Evolutionary conservation across 208 protist genomes (phyloP).

Genomic region (Trypanosomatidae sp.): DNA sequence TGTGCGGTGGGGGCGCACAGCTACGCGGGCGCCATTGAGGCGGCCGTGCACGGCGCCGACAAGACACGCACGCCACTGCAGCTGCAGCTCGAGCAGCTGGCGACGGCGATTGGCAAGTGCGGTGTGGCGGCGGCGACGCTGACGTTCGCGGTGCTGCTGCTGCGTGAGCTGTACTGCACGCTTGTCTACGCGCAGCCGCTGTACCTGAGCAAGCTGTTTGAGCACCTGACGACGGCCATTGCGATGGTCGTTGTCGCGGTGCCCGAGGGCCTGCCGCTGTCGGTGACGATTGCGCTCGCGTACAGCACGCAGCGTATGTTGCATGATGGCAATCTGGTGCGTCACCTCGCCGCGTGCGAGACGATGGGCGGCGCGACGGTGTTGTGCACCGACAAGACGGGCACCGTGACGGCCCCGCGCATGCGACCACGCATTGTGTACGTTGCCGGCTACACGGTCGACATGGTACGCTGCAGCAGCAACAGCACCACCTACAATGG

Average conservation of each 20-base stretch:
- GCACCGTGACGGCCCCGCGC: slow-evolving; percentile 88
- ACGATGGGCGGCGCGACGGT: slow-evolving; percentile 93
- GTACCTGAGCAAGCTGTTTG: slow-evolving; percentile 65
- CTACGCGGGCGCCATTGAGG: slow-evolving; percentile 60
- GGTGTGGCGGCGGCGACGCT: slow-evolving; percentile 60
- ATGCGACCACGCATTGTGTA: slow-evolving; percentile 80
- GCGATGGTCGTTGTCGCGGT: slow-evolving; percentile 97
- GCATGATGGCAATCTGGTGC: slow-evolving; percentile 90
- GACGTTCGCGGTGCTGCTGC: slow-evolving; percentile 52
- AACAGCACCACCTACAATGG: too few species aligned
- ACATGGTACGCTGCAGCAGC: neutral
- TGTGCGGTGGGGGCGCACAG: slow-evolving; percentile 69
- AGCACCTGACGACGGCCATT: slow-evolving; percentile 85
- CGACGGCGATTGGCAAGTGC: slow-evolving; percentile 81
- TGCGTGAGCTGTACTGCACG: slow-evolving; percentile 52
- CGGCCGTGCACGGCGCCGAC: slow-evolving; percentile 40
- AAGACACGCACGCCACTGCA: slow-evolving; percentile 75
- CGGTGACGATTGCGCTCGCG: slow-evolving; percentile 95
- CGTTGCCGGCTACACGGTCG: slow-evolving; percentile 16
- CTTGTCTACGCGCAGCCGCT: slow-evolving; percentile 16
- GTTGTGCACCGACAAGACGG: slow-evolving; percentile 92
- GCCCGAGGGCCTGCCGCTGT: slow-evolving; percentile 95
- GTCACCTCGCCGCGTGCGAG: slow-evolving; percentile 92
- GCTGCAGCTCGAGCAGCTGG: slow-evolving; percentile 73
- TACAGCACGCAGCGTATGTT: slow-evolving; percentile 95